Conservation (phyloP, 2,329 filamentous ascomycete species). For the Fusarium buharicum region DNA sequence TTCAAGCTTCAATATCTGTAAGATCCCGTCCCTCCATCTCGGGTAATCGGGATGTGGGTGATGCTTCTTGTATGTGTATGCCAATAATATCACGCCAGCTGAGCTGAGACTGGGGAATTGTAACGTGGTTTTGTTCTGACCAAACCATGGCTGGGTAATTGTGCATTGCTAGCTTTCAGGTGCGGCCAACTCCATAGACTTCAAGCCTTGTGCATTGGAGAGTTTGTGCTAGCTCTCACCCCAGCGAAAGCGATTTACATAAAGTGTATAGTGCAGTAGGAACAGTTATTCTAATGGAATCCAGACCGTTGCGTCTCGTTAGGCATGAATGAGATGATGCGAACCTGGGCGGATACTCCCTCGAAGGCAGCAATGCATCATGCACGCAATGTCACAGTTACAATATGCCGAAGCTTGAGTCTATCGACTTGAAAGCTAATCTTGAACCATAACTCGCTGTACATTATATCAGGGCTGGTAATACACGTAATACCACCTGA, state of each 20-base stretch:
- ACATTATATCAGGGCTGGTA: neutral
- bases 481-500: neutral
- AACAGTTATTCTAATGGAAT: neutral
- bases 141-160: neutral
- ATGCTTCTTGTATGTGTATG: neutral
- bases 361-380: too few relatives aligned
- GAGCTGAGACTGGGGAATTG: neutral
- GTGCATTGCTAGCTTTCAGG: neutral
- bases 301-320: neutral
- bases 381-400: too few relatives aligned
- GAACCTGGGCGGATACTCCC: neutral
- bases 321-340: neutral
- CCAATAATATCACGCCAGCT: slow-evolving; percentile 5
- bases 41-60: slow-evolving; percentile 11
- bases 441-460: slow-evolving; percentile 6
- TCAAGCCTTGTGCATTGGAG: neutral
- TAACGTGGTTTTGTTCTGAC: neutral
- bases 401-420: slow-evolving; percentile 2
- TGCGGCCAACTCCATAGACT: neutral
- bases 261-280: neutral
- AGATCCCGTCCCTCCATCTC: slow-evolving; percentile 27
- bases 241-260: neutral
- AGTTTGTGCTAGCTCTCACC: neutral
- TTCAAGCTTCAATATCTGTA: slow-evolving; percentile 7
- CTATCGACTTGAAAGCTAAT: slow-evolving; percentile 11